Base-by-base conservation (phyloP, 345 rosid genomes). In the Microthlaspi erraticum region DNA sequence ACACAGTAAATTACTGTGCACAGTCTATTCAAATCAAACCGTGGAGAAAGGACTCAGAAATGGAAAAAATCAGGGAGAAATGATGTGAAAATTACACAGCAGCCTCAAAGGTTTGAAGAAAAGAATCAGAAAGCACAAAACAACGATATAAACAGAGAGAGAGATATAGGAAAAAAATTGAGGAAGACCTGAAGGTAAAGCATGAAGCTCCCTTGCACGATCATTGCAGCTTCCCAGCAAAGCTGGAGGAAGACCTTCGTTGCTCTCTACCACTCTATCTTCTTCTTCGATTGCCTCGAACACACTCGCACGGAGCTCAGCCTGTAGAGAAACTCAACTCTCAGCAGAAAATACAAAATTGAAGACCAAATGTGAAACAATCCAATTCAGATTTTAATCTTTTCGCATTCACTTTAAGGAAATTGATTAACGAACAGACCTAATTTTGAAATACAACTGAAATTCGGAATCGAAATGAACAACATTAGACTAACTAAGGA, bases 281-380 rank as follows among this genome's bases (percentile, higher is more conserved):
- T 94, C 99, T 81, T 92, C 96, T 83, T 94, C 98, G 16, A 94
- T 94, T 46, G 99, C 99, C 82, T 87, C 99, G 71, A 92, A 94
- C 8, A 94, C 98, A 81, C 97, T 92, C 20, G 98, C 98, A 68
- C 98, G 85, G 1, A 92, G 91, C 84, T 94, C 99, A 80, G 96
- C 98, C 99, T 94, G 43, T 48, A 72, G 51, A 44, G 17, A 54
- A 74, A 56, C 61, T 31, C 0, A 77, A 60, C 5, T n/a, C 10
- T 74, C 55, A 67, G 44, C 60, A 26, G 29, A 26, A 26, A 1
- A 26, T 59, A 4, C 31, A 12, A 48, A 49, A 20, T 37, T 7
- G 17, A 7, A 50, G 7, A 31, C 19, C 34, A 51, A 51, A 36
- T 19, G 46, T 12, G 2, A 7, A 19, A 8, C n/a, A 45, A 18